phyloP scores from a whole-genome alignment of 1,284 basidiomycete species.

The Exsudoporus floridanus region DNA sequence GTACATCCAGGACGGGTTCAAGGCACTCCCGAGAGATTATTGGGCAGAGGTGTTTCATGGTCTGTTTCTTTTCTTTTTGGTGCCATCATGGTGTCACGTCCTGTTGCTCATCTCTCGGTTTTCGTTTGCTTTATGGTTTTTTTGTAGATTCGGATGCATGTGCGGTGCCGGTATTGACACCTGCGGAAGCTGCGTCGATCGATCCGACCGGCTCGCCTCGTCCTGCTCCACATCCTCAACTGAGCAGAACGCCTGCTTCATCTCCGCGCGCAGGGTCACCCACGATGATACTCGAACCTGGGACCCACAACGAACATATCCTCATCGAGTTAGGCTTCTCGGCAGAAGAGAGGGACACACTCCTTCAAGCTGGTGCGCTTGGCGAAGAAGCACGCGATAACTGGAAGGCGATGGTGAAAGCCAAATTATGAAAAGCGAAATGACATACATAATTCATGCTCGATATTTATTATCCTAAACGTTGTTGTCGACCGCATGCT shows the following conservation, averaged over 20 bases:
- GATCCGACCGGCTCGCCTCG: conserved; percentile 37
- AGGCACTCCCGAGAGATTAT: conserved; percentile 57
- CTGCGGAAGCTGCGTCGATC: conserved; percentile 54
- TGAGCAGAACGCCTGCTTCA: conserved; percentile 35
- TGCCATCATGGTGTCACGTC: neutral
- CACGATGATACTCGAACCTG: conserved; percentile 39
- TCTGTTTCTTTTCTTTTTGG: conserved; percentile 26
- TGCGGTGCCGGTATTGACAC: conserved; percentile 69
- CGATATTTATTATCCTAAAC: neutral
- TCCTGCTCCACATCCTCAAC: conserved; percentile 52
- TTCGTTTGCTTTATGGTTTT: neutral
- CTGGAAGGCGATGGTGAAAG: conserved; percentile 9
- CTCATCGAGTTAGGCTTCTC: conserved; percentile 48
- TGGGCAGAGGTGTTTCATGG: conserved; percentile 72
- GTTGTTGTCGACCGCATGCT: conserved; percentile 4
- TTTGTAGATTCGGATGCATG: conserved; percentile 71
- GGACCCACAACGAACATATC: conserved; percentile 53
- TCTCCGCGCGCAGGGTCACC: conserved; percentile 7
- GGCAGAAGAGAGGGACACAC: conserved; percentile 36
- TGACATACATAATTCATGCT: neutral
- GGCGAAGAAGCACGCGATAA: conserved; percentile 29
- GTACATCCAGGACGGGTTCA: conserved; percentile 67
- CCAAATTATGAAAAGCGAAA: conserved; percentile 18
- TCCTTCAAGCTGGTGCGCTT: conserved; percentile 47
- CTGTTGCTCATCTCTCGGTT: neutral